Base-by-base conservation (phyloP, 2,329 filamentous ascomycete species). In the Fusarium sp. region DNA sequence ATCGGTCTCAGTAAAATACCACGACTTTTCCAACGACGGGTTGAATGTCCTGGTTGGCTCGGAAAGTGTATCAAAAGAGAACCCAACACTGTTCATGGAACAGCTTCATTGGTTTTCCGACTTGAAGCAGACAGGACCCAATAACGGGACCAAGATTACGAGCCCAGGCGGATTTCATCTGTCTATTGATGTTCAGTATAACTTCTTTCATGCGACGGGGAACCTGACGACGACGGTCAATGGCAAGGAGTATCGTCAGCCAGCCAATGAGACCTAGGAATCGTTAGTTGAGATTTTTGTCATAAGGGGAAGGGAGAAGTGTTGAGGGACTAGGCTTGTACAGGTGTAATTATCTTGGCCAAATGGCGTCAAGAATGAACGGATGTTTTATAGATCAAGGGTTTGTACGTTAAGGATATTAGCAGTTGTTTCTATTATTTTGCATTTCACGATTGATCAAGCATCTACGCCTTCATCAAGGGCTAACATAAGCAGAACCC, bases 21-120 rank as follows among this genome's bases (percentile, higher is more conserved):
- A 37, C 31, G 10, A 57, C 34, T 27, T 57, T 18, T 57, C 54
- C 14, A 9, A 57, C 2, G 54, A 57, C 34, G 34, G 54, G 2
- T 1, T 24, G 8, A 57, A 57, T 8, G 2, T 57, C 2, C 16
- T 57, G n/a, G 20, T 11, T 4, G 54, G 54, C 5, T 57, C 31
- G 1, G 54, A 57, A 24, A 57, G 34, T 7, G 54, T 57, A 13
- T 57, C 20, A 20, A 57, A 9, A 37, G 54, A 57, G 22, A 57
- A 38, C 9, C 54, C 54, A 37, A 22, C 8, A 4, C 54, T 34
- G 8, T 57, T 57, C 7, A 35, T 57, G 22, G 54, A 57, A 9
- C n/a, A 38, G 54, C 9, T 57, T 1, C 54, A 57, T 27, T 57
- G 54, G 54, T 24, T 37, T 20, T 57, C 54, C n/a, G 6, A 57